phyloP scores from a whole-genome alignment of 805 yeast genomes.

The Pichia kluyveri region DNA sequence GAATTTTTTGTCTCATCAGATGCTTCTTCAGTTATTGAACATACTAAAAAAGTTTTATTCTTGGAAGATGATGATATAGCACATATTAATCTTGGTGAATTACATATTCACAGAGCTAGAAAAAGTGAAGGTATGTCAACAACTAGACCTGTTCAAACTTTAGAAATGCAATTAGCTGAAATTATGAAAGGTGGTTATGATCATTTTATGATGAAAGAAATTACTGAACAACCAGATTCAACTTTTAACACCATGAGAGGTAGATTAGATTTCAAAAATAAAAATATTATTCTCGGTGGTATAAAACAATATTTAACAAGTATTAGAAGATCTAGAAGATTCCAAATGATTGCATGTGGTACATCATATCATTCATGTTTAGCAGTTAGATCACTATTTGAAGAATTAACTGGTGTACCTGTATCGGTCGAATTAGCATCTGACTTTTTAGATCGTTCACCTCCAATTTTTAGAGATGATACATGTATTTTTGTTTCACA shows the following conservation, averaged over 20 bases:
- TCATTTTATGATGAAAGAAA: conserved; percentile 98
- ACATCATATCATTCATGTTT: conserved; percentile 97
- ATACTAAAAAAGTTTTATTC: conserved; percentile 93
- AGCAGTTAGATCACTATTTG: conserved; percentile 93
- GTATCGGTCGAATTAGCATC: conserved; percentile 90
- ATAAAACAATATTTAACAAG: conserved; percentile 75
- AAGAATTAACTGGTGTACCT: conserved; percentile 92
- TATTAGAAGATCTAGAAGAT: conserved; percentile 87
- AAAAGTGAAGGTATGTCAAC: conserved; percentile 84
- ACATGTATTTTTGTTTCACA: conserved; percentile 96
- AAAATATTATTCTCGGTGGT: conserved; percentile 80
- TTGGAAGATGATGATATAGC: conserved; percentile 98
- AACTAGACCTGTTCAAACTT: conserved; percentile 90
- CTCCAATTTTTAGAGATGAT: conserved; percentile 98
- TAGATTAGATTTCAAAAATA: conserved; percentile 84
- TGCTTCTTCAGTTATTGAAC: conserved; percentile 93
- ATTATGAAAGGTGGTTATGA: conserved; percentile 96
- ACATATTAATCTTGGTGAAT: conserved; percentile 94
- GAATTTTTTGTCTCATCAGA: conserved; percentile 96
- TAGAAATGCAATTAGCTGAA: conserved; percentile 94
- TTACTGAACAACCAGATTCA: conserved; percentile 97
- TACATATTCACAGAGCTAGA: conserved; percentile 95
- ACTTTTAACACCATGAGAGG: conserved; percentile 99
- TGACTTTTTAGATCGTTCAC: conserved; percentile 86
- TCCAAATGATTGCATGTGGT: conserved; percentile 99